Base-by-base conservation (phyloP, 805 yeast species). In the Tetrapisispora taiwanensis region DNA sequence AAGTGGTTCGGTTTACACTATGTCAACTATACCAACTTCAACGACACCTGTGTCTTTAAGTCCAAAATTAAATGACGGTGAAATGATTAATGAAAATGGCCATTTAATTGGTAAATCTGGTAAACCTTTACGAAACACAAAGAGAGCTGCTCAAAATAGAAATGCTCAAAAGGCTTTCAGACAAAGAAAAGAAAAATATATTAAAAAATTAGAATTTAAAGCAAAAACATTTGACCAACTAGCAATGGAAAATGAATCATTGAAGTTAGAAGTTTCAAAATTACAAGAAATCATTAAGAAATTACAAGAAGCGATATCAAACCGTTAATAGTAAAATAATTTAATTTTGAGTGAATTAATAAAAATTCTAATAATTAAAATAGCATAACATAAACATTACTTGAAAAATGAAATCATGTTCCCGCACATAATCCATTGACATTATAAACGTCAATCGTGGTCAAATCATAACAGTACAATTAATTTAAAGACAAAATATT, bases 91-190 rank as follows among this genome's bases (percentile, higher is more conserved):
- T 33, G 42, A 40, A 13, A 38, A 42, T 4, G 60, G 59, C 9
- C 52, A 52, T 42, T 42, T 58, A 35, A 50, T 56, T 20, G 59
- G 60, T 2, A 55, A 51, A 42, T 52, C 60, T 13, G 60, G 60
- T 7, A 58, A 58, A 45, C 47, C 52, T 8, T 41, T 58, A 36
- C 47, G 56, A 20, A 74, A 72, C 45, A 77, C 92, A 34, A 86
- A 85, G 62, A 77, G 97, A 50, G 96, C 96, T 1, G 88, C 82
- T 8, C 97, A 89, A 65, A 89, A 89, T 68, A 72, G 97, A 57
- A 80, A 78, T 48, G 96, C 97, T 4, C 97, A 89, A 66, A 77
- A 85, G 52, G 95, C 95, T 8, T 89, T 88, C 66, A 75, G 97
- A 58, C 80, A 79, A 59, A 74, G 96, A 48, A 81, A 84, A 59